Conservation (phyloP, 129 eudicot species). For the Helichrysum umbraculigerum region DNA sequence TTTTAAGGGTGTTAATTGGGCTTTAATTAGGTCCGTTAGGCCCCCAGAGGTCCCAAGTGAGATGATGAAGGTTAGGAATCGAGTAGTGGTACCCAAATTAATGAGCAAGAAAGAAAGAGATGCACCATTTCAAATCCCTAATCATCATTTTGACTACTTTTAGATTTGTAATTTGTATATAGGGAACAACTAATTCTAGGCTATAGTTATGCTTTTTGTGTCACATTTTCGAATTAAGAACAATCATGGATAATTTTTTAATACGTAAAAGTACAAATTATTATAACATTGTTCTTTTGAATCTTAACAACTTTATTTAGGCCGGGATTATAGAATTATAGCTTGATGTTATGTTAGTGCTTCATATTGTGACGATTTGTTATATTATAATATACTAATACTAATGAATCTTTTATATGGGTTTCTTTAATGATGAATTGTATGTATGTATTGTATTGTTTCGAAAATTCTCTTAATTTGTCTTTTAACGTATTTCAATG, state of each 20-base stretch:
- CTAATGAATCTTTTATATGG: too few species aligned
- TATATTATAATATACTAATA: too few species aligned
- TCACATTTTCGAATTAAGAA: conserved; percentile 15
- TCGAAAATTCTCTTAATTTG: too few species aligned
- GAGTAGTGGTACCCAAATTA: conserved; percentile 54
- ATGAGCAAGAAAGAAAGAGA: conserved; percentile 73
- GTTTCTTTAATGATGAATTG: too few species aligned
- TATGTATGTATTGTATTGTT: too few species aligned
- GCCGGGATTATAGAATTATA: not conserved
- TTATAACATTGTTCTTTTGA: conserved; percentile 20
- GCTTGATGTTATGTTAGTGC: not conserved
- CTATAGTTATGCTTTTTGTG: conserved; percentile 24
- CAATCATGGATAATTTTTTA: conserved; percentile 24
- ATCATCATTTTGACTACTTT: conserved; percentile 75
- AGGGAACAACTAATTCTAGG: conserved; percentile 38
- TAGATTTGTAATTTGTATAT: conserved; percentile 35
- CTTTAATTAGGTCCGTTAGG: conserved; percentile 77
- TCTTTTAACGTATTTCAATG: too few species aligned
- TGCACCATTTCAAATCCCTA: conserved; percentile 71
- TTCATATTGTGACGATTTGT: too few species aligned
- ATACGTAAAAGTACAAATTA: conserved; percentile 30
- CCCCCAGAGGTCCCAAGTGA: conserved; percentile 81
- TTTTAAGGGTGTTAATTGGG: conserved; percentile 83
- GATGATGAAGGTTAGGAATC: conserved; percentile 47
- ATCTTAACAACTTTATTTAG: conserved; percentile 1